Evolutionary conservation across 139 green algal genomes (phyloP).

Genomic region (Coelastrella sp.): DNA sequence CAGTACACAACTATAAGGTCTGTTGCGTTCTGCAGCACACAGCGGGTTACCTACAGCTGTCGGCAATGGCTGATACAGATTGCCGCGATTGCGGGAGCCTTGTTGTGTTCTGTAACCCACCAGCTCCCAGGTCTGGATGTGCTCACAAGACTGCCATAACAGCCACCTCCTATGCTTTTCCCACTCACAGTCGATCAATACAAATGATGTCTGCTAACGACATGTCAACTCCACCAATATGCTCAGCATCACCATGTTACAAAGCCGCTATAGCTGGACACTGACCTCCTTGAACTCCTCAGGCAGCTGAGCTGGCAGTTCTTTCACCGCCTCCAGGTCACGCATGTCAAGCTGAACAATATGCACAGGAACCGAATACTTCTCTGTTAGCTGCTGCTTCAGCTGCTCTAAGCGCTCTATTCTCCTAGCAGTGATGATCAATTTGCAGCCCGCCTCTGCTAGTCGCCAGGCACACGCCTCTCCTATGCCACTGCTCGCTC

Average conservation of each 20-base stretch:
- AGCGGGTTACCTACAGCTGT: too few relatives aligned
- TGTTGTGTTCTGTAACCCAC: too few relatives aligned
- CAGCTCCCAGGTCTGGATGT: too few relatives aligned
- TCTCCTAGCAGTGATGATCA: constrained; percentile 81
- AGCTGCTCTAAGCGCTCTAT: constrained; percentile 70
- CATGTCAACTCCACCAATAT: too few relatives aligned
- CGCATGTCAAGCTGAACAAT: constrained; percentile 70
- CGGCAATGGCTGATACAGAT: too few relatives aligned
- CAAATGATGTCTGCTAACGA: too few relatives aligned
- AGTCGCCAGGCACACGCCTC: constrained; percentile 78
- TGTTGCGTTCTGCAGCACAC: too few relatives aligned
- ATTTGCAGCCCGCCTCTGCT: constrained; percentile 75
- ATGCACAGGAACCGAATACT: constrained; percentile 54
- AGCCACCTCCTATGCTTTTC: too few relatives aligned
- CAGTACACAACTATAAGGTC: neutral
- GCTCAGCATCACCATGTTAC: neutral
- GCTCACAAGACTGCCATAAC: too few relatives aligned
- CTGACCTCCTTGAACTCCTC: constrained; percentile 62
- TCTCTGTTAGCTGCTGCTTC: constrained; percentile 27
- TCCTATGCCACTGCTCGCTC: constrained; percentile 80
- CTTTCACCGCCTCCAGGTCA: constrained; percentile 59
- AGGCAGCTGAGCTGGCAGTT: constrained; percentile 63
- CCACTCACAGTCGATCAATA: too few relatives aligned
- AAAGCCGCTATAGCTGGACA: neutral
- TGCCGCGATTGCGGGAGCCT: too few relatives aligned